Evolutionary conservation across 1,284 basidiomycete species (phyloP), one percentile per base, ranked within the genome.

Genomic region (Cutaneotrichosporon daszewskae): DNA sequence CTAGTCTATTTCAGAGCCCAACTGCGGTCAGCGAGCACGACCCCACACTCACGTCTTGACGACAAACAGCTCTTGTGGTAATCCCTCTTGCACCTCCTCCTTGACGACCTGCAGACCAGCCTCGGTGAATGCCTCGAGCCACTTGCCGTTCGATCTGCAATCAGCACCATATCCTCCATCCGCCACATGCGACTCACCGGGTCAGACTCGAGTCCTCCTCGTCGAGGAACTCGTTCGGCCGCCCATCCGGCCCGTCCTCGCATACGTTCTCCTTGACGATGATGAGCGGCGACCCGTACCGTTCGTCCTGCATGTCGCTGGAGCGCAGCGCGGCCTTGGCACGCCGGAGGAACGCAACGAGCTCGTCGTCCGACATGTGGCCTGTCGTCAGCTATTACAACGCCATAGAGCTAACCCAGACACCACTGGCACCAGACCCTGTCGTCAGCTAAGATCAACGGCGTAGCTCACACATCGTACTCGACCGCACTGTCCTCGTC

Each of bases 361-460:
- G 77, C 61, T 91, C 86, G 5, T 68, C 60, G 60, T 92, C 84
- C 40, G 76, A 79, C 49, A 94, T 74, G 73, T 91, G 87, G 32
- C 69, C 69, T 68, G 45, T n/a, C 6, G 28, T 47, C 19, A 40
- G 27, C 39, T 26, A 16, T 18, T 6, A 19, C 11, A 14, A 3
- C 26, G 4, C 22, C 29, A n/a, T 31, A 17, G 43, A 31, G 53
- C 55, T 57, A 49, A n/a, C 86, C 85, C 12, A 94, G 75, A 73
- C 89, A 92, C 91, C 91, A 95, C 66, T 95, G 91, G 59, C 87
- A 88, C 91, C 87, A 90, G 46, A 92, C 78, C 2, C 69, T 71
- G 42, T 3, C 2, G 28, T 50, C 76, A 69, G 89, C 84, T 64
- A 84, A 32, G 29, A 38, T 19, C 37, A 17, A 19, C 22, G 14